Conservation (phyloP, 2,329 filamentous ascomycete species). For the Alternaria sp. region DNA sequence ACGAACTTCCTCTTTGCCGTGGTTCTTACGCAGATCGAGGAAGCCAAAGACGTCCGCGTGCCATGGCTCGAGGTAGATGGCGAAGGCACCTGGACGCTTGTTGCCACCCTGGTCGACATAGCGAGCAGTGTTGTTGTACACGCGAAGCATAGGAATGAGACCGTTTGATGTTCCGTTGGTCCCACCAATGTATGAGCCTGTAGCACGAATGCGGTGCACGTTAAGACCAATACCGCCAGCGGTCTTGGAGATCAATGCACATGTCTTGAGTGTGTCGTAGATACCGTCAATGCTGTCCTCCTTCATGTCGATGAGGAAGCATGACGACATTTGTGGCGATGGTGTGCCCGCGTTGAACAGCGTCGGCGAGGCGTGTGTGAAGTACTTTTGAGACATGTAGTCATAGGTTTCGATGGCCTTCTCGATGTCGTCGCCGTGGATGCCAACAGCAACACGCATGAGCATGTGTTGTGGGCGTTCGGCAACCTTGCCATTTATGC, state of each 20-base stretch:
- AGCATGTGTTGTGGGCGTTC: constrained; percentile 99
- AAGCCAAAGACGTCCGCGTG: constrained; percentile 98
- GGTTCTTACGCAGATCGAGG: constrained; percentile 97
- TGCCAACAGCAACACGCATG: constrained; percentile 97
- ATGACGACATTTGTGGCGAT: constrained; percentile 92
- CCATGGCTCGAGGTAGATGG: constrained; percentile 99
- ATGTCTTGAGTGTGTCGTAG: constrained; percentile 98
- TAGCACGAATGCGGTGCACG: constrained; percentile 94
- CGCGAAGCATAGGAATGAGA: constrained; percentile 95
- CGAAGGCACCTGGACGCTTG: constrained; percentile 97
- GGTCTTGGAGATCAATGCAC: constrained; percentile 99
- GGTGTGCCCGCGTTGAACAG: constrained; percentile 98
- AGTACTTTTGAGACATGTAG: constrained; percentile 98
- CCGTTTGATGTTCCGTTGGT: constrained; percentile 99
- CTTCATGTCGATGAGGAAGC: constrained; percentile 99
- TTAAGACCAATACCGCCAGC: constrained; percentile 98
- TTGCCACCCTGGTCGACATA: constrained; percentile 99
- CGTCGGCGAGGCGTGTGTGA: constrained; percentile 97
- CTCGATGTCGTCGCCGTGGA: constrained; percentile 94
- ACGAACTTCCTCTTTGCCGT: constrained; percentile 97
- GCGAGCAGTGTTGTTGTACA: constrained; percentile 98
- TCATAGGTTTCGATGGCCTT: constrained; percentile 97
- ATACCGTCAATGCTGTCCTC: constrained; percentile 99
- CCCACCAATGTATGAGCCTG: constrained; percentile 96
- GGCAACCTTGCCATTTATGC: constrained; percentile 93